Base-by-base conservation (phyloP, 2,329 filamentous ascomycete species). In the Ilyonectria robusta region DNA sequence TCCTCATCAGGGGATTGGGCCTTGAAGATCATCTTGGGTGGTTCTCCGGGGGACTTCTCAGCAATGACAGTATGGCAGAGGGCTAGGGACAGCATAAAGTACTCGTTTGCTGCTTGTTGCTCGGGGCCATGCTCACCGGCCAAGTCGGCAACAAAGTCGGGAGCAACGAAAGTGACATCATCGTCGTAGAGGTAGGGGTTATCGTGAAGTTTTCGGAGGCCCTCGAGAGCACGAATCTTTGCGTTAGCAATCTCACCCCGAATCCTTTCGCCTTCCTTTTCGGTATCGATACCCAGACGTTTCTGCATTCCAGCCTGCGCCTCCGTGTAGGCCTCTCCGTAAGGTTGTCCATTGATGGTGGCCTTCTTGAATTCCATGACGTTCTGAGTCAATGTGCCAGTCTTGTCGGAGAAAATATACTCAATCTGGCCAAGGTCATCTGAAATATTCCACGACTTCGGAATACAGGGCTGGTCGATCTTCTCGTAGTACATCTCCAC, bases 341-440 rank as follows among this genome's bases (percentile, higher is more conserved):
- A 99, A 0, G 95, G 91, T 67, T 96, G 89, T n/a, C 95, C 95
- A 76, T 98, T 98, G 81, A 99, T 92, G 0, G 95, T 97, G 62
- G 93, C 94, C 81, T 99, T 99, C 81, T 98, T 99, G 88, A 98
- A 99, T 80, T 99, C 97, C 96, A 99, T 98, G 85, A 95, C 92
- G 78, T 98, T 98, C 82, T 96, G 97, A 6, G 95, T 98, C 73
- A 98, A 84, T 1, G 95, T 98, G 29, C 95, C 95, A 0, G 95
- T 98, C 85, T 98, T 98, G 84, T 98, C 95, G 0, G 95, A 98
- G 81, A 99, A 99, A 72, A 99, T 97, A 84, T 98, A 99, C 81
- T 98, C 96, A 69, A 99, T 97, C 82, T 99, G 96, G 13, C 96
- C 96, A 53, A 99, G 87, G 76, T 99, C 97, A 78, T 99, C 96